phyloP scores from a whole-genome alignment of 768 basidiomycete species.

The Boletus insuetus region DNA sequence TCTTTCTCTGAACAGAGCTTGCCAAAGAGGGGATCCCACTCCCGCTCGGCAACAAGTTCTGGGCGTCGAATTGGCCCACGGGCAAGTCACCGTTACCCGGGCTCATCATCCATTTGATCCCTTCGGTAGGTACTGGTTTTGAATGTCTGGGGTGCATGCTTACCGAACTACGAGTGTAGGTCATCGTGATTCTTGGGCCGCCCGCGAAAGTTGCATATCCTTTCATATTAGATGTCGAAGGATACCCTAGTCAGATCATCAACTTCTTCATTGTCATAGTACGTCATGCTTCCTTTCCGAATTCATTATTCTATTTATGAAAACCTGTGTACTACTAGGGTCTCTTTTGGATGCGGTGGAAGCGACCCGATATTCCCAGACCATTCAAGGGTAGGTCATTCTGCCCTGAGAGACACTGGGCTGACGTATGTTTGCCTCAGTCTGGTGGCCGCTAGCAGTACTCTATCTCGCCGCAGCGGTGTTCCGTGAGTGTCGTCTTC shows the following conservation, averaged over 20 bases:
- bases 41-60: constrained; percentile 55
- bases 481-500: constrained; percentile 44
- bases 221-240: constrained; percentile 58
- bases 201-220: constrained; percentile 54
- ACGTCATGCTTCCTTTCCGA: constrained; percentile 12
- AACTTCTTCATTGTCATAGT: constrained; percentile 56
- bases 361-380: constrained; percentile 41
- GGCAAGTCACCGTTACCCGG: constrained; percentile 56
- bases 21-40: constrained; percentile 64
- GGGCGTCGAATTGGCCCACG: constrained; percentile 63
- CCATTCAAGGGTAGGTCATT: constrained; percentile 51
- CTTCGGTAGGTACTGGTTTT: constrained; percentile 37
- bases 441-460: constrained; percentile 51
- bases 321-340: constrained; percentile 37
- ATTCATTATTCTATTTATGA: too few relatives aligned
- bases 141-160: neutral
- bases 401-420: accelerated
- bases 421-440: constrained; percentile 19
- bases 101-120: constrained; percentile 53
- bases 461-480: constrained; percentile 50
- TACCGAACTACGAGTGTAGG: constrained; percentile 27
- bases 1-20: constrained; percentile 38
- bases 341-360: constrained; percentile 55
- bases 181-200: constrained; percentile 53
- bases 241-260: constrained; percentile 50